These are phyloP conservation scores for Candida frijolesensis DNA, from an alignment of 1,139 yeast genomes.

Conservation along the genomic window DNA sequence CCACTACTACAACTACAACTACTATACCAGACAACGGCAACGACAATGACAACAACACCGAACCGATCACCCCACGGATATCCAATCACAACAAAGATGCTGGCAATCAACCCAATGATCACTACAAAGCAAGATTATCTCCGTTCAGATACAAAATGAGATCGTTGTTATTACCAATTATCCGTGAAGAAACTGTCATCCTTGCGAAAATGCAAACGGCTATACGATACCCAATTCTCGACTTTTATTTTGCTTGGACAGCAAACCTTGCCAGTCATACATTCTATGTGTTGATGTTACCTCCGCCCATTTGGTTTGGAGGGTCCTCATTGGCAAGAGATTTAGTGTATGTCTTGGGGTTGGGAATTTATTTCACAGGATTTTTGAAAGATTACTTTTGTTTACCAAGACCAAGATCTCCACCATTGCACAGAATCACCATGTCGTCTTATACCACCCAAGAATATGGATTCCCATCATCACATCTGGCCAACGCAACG, in stretches of 20 bases:
- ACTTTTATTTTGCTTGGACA: constrained; percentile 81
- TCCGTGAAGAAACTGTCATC: constrained; percentile 67
- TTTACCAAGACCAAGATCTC: constrained; percentile 89
- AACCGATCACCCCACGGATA: constrained; percentile 2
- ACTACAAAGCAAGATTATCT: constrained; percentile 62
- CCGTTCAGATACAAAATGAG: constrained; percentile 63
- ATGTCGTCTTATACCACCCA: constrained; percentile 85
- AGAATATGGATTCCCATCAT: constrained; percentile 94
- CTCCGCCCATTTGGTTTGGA: constrained; percentile 87
- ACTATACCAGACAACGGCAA: not conserved
- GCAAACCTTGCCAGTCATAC: constrained; percentile 94
- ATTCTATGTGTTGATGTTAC: constrained; percentile 86
- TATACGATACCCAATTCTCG: constrained; percentile 56
- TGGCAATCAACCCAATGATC: constrained; percentile 69
- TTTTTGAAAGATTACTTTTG: constrained; percentile 81
- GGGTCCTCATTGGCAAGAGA: constrained; percentile 61
- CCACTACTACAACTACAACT: not conserved
- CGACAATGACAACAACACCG: not conserved
- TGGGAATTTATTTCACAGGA: constrained; percentile 84
- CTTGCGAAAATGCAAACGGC: constrained; percentile 59
- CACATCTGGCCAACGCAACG: constrained; percentile 92
- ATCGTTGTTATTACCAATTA: constrained; percentile 53
- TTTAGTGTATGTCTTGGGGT: constrained; percentile 74
- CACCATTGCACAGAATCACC: constrained; percentile 88
- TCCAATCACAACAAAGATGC: constrained; percentile 48